These are phyloP conservation scores for Saccharomycopsis fermentans DNA, from an alignment of 805 yeast species.

Conservation along the genomic window DNA sequence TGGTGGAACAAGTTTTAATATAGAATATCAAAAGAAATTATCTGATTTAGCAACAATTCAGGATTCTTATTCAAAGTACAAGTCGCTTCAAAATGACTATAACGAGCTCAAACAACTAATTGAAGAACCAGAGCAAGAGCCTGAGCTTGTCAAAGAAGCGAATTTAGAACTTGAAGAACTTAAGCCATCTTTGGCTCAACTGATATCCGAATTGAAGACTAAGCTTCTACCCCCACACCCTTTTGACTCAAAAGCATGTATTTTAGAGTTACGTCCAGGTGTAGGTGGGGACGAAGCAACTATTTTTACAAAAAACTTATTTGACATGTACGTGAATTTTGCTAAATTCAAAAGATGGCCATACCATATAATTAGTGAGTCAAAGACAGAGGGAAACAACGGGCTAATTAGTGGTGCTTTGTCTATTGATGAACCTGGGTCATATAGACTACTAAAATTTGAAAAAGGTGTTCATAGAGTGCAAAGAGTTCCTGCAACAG, in stretches of 20 bases:
- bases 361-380: constrained; percentile 45
- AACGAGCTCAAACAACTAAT: constrained; percentile 28
- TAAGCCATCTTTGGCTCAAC: constrained; percentile 34
- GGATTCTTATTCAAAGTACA: constrained; percentile 32
- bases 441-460: constrained; percentile 61
- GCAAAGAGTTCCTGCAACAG: constrained; percentile 89
- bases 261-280: constrained; percentile 86
- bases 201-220: constrained; percentile 39
- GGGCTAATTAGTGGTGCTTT: constrained; percentile 74
- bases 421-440: constrained; percentile 61
- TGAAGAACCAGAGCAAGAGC: constrained; percentile 36
- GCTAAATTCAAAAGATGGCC: constrained; percentile 63
- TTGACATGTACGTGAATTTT: constrained; percentile 71
- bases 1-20: constrained; percentile 33
- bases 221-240: constrained; percentile 67
- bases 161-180: constrained; percentile 41
- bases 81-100: constrained; percentile 24
- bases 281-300: constrained; percentile 94
- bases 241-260: constrained; percentile 65
- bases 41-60: constrained; percentile 36
- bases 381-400: constrained; percentile 42
- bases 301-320: constrained; percentile 70
- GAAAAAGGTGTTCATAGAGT: constrained; percentile 97
- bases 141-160: constrained; percentile 48
- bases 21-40: constrained; percentile 38